Conservation (phyloP, 176 grass and related monocot species). For the Oryza brachyantha region DNA sequence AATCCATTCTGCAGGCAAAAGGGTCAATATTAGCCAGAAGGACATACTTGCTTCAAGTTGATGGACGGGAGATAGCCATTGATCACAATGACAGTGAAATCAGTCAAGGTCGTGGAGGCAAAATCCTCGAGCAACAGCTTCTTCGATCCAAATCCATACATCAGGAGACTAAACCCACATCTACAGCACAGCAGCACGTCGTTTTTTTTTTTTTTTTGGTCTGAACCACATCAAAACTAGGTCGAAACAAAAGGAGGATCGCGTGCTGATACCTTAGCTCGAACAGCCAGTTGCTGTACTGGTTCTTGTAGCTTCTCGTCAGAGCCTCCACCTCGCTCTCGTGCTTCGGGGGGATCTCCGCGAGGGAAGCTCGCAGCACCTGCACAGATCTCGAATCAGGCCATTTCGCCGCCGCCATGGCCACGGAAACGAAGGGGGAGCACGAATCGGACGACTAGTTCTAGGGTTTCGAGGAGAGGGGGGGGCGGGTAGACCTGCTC, state of each 20-base stretch:
- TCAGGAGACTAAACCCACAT: slow-evolving; percentile 84
- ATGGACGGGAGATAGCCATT: slow-evolving; percentile 88
- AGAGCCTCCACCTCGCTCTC: slow-evolving; percentile 67
- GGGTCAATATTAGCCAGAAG: neutral
- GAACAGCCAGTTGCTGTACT: slow-evolving; percentile 86
- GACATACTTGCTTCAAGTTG: slow-evolving; percentile 81
- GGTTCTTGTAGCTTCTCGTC: slow-evolving; percentile 53
- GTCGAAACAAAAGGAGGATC: no score
- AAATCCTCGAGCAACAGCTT: slow-evolving; percentile 76
- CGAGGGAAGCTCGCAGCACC: slow-evolving; percentile 60
- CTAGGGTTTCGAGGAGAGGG: neutral
- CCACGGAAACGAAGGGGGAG: neutral
- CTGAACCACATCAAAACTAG: neutral
- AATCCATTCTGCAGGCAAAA: slow-evolving; percentile 1
- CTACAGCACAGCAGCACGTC: slow-evolving; percentile 15
- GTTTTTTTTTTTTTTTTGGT: slow-evolving; percentile 12
- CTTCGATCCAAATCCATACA: slow-evolving; percentile 98
- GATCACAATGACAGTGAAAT: slow-evolving; percentile 70
- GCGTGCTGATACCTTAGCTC: slow-evolving; percentile 88
- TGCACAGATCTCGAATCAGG: slow-evolving; percentile 28
- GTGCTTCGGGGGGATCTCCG: slow-evolving; percentile 59
- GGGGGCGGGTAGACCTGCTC: slow-evolving; percentile 42
- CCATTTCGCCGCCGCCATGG: neutral
- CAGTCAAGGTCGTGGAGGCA: slow-evolving; percentile 64
- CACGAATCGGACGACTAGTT: neutral